These are phyloP conservation scores for Chaetomium tenue DNA, from an alignment of 495 filamentous ascomycete genomes.

Conservation along the genomic window DNA sequence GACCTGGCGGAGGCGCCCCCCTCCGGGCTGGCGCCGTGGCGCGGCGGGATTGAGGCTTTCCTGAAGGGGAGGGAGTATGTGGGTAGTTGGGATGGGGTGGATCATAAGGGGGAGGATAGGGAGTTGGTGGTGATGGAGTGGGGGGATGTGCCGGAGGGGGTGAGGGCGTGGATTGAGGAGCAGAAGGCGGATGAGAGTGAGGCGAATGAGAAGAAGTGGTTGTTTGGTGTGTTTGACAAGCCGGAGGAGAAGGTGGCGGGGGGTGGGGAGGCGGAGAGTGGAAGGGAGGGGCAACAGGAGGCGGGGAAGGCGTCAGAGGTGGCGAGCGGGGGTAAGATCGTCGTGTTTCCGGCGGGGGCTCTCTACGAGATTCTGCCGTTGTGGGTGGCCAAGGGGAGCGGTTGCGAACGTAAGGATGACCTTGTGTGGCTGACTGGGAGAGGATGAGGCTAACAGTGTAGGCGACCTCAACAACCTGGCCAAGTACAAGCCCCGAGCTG, in stretches of 20 bases:
- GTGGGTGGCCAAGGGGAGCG: slow-evolving; percentile 36
- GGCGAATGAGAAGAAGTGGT: slow-evolving; percentile 28
- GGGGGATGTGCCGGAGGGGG: slow-evolving; percentile 31
- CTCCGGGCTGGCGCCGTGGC: slow-evolving; percentile 32
- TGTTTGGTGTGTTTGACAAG: slow-evolving; percentile 36
- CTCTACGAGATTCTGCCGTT: slow-evolving; percentile 38
- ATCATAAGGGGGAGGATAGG: slow-evolving; percentile 34
- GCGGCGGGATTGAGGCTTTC: slow-evolving; percentile 30
- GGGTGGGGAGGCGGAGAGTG: slow-evolving; percentile 23
- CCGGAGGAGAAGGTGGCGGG: slow-evolving; percentile 27
- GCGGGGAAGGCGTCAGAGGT: neutral
- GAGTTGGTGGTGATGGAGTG: slow-evolving; percentile 40
- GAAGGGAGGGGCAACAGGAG: neutral
- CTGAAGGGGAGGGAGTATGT: slow-evolving; percentile 26
- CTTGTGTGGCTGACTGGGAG: neutral
- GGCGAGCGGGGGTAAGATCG: slow-evolving; percentile 35
- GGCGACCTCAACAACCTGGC: slow-evolving; percentile 33
- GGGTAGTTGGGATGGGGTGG: slow-evolving; percentile 40
- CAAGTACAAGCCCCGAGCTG: slow-evolving; percentile 31
- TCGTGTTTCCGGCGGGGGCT: slow-evolving; percentile 36
- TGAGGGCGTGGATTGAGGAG: slow-evolving; percentile 37
- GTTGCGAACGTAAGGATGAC: slow-evolving; percentile 36
- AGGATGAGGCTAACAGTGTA: slow-evolving; percentile 14
- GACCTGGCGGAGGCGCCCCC: slow-evolving; percentile 29
- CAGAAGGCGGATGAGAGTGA: slow-evolving; percentile 26